Evolutionary conservation across 2,329 filamentous ascomycete genomes (phyloP).

Genomic region (Dactylellina cionopaga): DNA sequence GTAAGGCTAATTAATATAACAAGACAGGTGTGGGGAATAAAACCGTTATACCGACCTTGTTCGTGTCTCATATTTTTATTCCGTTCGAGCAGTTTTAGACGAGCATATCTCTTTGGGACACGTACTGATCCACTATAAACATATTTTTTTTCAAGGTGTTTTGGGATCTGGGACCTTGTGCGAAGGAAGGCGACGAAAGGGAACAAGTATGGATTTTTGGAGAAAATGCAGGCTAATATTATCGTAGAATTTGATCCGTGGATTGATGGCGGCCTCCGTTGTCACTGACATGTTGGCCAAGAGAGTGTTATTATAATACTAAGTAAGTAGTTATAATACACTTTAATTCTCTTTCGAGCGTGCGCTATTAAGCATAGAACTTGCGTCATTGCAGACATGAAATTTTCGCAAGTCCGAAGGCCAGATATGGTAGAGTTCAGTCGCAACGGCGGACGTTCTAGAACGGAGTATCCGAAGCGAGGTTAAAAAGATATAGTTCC

Average conservation of each 20-base stretch:
- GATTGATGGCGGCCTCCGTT: too few species aligned
- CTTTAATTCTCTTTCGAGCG: too few species aligned
- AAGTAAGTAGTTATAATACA: too few species aligned
- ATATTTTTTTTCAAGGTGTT: not conserved
- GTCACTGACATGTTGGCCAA: too few species aligned
- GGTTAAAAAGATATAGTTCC: slow-evolving; percentile 2
- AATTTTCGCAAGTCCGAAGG: too few species aligned
- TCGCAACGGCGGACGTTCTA: not conserved
- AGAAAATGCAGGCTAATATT: too few species aligned
- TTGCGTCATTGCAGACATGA: too few species aligned
- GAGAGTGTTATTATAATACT: too few species aligned
- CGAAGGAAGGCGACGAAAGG: slow-evolving; percentile 5
- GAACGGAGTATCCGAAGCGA: not conserved
- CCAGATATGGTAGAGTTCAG: too few species aligned
- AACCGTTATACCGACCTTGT: slow-evolving; percentile 15
- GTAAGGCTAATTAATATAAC: slow-evolving; percentile 3
- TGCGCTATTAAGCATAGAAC: too few species aligned
- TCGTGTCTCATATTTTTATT: slow-evolving; percentile 24
- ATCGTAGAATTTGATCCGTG: slow-evolving; percentile 1
- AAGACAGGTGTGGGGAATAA: slow-evolving; percentile 7
- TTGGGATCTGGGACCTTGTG: slow-evolving; percentile 23
- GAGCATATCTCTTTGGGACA: too few species aligned
- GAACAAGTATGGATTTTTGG: slow-evolving; percentile 16
- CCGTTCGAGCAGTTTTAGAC: slow-evolving; percentile 25
- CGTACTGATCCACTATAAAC: not conserved